Percentiles rank a stretch among this genome's conserved stretches.
These are phyloP conservation scores for Arxiozyma heterogenica DNA, from an alignment of 1,139 yeast species.

Conservation along the genomic window DNA sequence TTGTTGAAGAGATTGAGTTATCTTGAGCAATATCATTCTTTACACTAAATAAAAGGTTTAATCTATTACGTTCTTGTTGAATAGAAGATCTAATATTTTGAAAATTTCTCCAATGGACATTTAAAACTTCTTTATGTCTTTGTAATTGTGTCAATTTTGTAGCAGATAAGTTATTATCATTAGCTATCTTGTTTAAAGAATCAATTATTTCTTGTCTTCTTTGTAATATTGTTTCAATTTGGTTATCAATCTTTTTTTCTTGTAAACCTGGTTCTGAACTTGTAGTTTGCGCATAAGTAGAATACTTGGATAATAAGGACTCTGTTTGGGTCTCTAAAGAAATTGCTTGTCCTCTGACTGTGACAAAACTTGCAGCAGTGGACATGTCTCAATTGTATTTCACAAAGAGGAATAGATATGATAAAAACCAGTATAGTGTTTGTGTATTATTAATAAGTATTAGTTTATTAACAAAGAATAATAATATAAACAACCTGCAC, in stretches of 20 bases:
- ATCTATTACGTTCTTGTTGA: conserved; percentile 64
- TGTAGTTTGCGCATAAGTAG: conserved; percentile 45
- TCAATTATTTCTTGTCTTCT: conserved; percentile 37
- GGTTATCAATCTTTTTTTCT: conserved; percentile 37
- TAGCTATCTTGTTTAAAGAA: conserved; percentile 37
- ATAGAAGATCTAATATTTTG: conserved; percentile 50
- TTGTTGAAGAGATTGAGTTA: conserved; percentile 26
- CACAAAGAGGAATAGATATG: background rate
- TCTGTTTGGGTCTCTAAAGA: conserved; percentile 51
- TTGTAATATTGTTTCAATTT: conserved; percentile 36
- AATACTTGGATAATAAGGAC: conserved; percentile 40
- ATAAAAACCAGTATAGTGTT: background rate
- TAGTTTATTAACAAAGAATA: background rate
- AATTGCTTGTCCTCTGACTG: conserved; percentile 46
- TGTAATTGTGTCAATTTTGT: conserved; percentile 73
- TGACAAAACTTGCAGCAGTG: conserved; percentile 33
- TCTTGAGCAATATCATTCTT: conserved; percentile 54
- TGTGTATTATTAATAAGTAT: background rate
- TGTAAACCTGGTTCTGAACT: conserved; percentile 40
- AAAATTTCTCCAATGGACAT: conserved; percentile 61
- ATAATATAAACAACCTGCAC: too few relatives aligned
- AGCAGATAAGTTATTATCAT: conserved; percentile 55
- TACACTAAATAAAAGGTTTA: conserved; percentile 65
- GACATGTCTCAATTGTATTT: conserved; percentile 3
- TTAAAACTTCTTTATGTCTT: conserved; percentile 69